Conservation (phyloP, 305 asterid species). For the Fraxinus dipetala region DNA sequence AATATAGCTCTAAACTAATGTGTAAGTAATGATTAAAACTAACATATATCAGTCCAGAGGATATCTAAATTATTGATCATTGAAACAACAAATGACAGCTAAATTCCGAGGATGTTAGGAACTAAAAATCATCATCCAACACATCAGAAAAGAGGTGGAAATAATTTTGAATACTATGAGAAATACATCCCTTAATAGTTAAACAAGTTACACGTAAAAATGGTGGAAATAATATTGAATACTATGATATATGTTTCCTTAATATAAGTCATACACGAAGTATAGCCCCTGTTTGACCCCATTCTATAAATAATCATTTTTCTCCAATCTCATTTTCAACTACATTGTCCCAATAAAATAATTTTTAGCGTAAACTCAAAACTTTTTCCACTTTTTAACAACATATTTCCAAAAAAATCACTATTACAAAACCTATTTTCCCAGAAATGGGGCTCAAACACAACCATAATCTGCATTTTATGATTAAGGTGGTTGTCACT, state of each 20-base stretch:
- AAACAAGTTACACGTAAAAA: neutral
- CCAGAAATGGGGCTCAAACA: neutral
- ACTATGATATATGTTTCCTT: neutral
- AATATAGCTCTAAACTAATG: neutral
- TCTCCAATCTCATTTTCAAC: neutral
- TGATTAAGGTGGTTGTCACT: neutral
- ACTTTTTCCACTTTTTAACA: neutral
- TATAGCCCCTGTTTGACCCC: neutral
- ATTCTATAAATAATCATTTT: neutral
- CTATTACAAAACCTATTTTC: neutral
- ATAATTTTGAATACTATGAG: neutral
- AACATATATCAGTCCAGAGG: neutral
- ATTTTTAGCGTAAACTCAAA: neutral
- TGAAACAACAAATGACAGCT: neutral
- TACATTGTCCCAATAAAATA: neutral
- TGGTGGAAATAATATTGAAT: neutral
- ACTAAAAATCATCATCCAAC: neutral
- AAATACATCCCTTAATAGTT: neutral
- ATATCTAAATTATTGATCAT: neutral
- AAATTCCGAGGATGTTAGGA: neutral
- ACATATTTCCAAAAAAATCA: neutral
- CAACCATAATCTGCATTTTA: neutral
- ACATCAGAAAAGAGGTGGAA: neutral
- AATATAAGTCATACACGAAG: neutral
- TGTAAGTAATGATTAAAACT: neutral